These are phyloP conservation scores for Xylaria castorea DNA, from an alignment of 495 filamentous ascomycete genomes.

Conservation along the genomic window DNA sequence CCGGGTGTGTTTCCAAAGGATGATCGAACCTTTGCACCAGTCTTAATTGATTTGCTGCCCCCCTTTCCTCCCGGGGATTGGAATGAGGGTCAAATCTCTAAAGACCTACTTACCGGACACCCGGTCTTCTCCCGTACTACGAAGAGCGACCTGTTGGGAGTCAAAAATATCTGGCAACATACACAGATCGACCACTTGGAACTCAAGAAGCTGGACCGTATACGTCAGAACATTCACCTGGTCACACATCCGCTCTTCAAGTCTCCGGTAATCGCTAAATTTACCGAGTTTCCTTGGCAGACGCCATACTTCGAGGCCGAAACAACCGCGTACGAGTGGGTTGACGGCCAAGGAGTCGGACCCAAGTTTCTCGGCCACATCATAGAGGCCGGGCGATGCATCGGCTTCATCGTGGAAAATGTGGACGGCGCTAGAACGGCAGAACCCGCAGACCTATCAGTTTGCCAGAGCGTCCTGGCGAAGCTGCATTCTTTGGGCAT, in stretches of 20 bases:
- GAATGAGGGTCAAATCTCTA: constrained; percentile 36
- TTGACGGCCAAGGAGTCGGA: constrained; percentile 44
- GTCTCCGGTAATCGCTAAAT: constrained; percentile 46
- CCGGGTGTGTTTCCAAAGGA: constrained; percentile 22
- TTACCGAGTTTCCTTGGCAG: constrained; percentile 50
- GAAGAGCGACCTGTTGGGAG: constrained; percentile 25
- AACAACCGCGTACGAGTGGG: constrained; percentile 51
- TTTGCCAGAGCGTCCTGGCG: constrained; percentile 39
- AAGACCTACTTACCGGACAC: constrained; percentile 22
- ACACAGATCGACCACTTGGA: constrained; percentile 36
- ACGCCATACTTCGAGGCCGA: constrained; percentile 50
- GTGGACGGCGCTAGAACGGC: constrained; percentile 43
- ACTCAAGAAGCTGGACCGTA: constrained; percentile 9
- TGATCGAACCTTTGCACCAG: constrained; percentile 33
- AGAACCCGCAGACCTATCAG: constrained; percentile 39
- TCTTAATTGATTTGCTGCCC: constrained; percentile 30
- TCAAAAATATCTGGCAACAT: constrained; percentile 34
- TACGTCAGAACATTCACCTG: constrained; percentile 30
- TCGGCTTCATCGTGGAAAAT: constrained; percentile 54
- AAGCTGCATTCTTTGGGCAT: constrained; percentile 49
- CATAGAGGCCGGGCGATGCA: constrained; percentile 50
- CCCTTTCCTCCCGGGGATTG: constrained; percentile 37
- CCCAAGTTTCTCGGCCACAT: constrained; percentile 55
- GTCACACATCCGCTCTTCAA: constrained; percentile 36
- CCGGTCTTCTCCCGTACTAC: constrained; percentile 24